Conservation (phyloP, 2,329 filamentous ascomycete species). For the Aspergillus jensenii region DNA sequence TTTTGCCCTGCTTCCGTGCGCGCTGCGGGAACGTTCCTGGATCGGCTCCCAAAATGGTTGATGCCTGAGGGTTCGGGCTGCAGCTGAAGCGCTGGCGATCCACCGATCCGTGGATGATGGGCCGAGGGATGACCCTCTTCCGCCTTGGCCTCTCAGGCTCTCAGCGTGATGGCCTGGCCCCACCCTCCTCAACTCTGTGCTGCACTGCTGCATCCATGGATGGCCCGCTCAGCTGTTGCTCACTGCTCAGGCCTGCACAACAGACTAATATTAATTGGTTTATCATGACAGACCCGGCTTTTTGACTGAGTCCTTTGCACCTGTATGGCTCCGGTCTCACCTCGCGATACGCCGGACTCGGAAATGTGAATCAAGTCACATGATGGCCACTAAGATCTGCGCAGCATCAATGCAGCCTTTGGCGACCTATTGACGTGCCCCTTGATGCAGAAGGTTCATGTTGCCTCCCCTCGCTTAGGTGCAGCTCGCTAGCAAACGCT, state of each 20-base stretch:
- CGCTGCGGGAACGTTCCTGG: slow-evolving; percentile 21
- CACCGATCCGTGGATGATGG: slow-evolving; percentile 6
- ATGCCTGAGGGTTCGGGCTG: neutral
- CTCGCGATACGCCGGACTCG: neutral
- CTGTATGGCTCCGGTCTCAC: too few species aligned
- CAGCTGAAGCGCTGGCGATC: slow-evolving; percentile 19
- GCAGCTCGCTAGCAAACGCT: neutral
- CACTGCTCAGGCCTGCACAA: too few species aligned
- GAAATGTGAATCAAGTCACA: neutral
- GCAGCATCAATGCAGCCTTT: neutral
- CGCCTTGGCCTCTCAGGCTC: neutral
- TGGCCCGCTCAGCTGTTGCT: too few species aligned
- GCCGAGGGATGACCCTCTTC: slow-evolving; percentile 10
- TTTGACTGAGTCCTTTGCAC: too few species aligned
- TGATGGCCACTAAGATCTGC: neutral
- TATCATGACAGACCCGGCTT: too few species aligned
- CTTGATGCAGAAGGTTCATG: slow-evolving; percentile 13
- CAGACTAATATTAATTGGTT: too few species aligned
- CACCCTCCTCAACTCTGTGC: neutral
- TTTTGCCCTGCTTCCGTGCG: slow-evolving; percentile 8
- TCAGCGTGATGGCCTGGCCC: neutral
- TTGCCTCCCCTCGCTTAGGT: slow-evolving; percentile 13
- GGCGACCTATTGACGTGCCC: slow-evolving; percentile 9
- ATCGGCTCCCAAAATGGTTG: slow-evolving; percentile 11
- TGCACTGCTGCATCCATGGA: too few species aligned